Evolutionary conservation across 257 asterid species (phyloP).

Genomic region (Linderniella brevidens): DNA sequence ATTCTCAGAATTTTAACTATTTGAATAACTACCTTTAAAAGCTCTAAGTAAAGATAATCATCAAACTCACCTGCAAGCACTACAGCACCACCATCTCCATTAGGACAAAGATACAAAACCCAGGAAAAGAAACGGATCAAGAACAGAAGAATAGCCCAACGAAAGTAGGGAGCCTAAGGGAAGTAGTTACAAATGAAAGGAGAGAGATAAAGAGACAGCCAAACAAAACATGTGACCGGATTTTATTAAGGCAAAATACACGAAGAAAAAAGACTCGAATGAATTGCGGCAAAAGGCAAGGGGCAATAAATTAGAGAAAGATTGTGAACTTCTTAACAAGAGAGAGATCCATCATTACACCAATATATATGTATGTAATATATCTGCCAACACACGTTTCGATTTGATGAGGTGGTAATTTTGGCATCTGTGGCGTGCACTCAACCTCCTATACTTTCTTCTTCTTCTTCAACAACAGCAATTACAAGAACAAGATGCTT

Average conservation of each 20-base stretch:
- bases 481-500: neutral
- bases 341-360: too few relatives aligned
- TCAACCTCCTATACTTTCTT: slow-evolving; percentile 51
- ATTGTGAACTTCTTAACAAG: too few relatives aligned
- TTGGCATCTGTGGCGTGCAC: slow-evolving; percentile 96
- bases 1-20: slow-evolving; percentile 6
- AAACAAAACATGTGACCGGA: neutral
- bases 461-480: slow-evolving; percentile 3
- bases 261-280: slow-evolving; percentile 37
- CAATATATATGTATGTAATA: too few relatives aligned
- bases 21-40: slow-evolving; percentile 11
- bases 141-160: slow-evolving; percentile 9
- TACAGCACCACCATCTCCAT: slow-evolving; percentile 10
- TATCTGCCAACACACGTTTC: too few relatives aligned
- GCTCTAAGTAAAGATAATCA: slow-evolving; percentile 4
- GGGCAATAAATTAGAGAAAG: slow-evolving; percentile 24
- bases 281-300: slow-evolving; percentile 80
- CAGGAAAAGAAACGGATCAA: slow-evolving; percentile 1
- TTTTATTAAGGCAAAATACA: slow-evolving; percentile 15
- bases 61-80: slow-evolving; percentile 21
- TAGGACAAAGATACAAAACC: slow-evolving; percentile 5
- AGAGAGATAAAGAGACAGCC: slow-evolving; percentile 12
- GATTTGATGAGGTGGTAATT: slow-evolving; percentile 54
- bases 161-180: slow-evolving; percentile 9
- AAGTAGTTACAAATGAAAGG: slow-evolving; percentile 7